Evolutionary conservation across 345 rosid genomes (phyloP).

Genomic region (Limnanthes douglasii): DNA sequence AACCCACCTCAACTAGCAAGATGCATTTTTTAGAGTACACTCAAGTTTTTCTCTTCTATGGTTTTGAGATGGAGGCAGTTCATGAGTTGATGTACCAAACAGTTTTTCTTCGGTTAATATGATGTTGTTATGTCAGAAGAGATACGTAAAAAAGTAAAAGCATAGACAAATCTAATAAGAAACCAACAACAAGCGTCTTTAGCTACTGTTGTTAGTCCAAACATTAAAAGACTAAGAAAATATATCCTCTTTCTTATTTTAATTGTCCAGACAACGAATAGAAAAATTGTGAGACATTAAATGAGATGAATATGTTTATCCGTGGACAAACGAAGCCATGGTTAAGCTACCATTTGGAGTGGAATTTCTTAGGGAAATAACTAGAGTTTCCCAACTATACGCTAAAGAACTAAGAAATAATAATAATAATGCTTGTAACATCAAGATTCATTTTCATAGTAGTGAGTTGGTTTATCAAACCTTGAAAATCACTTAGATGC

Average conservation of each 20-base stretch:
- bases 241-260: slow-evolving; percentile 41
- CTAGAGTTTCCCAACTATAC: too few relatives aligned
- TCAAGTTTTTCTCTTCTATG: too few relatives aligned
- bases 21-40: too few relatives aligned
- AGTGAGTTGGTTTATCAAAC: too few relatives aligned
- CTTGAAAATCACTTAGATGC: too few relatives aligned
- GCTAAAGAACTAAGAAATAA: too few relatives aligned
- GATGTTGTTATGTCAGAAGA: slow-evolving; percentile 8
- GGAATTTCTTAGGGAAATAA: too few relatives aligned
- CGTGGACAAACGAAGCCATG: slow-evolving; percentile 21
- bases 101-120: slow-evolving; percentile 6
- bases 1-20: too few relatives aligned
- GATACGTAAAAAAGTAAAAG: slow-evolving; percentile 10
- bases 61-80: slow-evolving; percentile 91
- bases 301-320: slow-evolving; percentile 9
- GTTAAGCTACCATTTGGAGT: too few relatives aligned
- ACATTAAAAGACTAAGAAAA: slow-evolving; percentile 32
- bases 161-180: slow-evolving; percentile 6
- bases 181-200: slow-evolving; percentile 19
- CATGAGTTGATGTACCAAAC: slow-evolving; percentile 37
- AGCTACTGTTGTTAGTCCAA: slow-evolving; percentile 14
- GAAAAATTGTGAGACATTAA: slow-evolving; percentile 12
- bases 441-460: too few relatives aligned
- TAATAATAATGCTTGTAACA: too few relatives aligned
- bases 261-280: slow-evolving; percentile 22